Conservation (phyloP, 345 rosid species). For the Syzygium grande region DNA sequence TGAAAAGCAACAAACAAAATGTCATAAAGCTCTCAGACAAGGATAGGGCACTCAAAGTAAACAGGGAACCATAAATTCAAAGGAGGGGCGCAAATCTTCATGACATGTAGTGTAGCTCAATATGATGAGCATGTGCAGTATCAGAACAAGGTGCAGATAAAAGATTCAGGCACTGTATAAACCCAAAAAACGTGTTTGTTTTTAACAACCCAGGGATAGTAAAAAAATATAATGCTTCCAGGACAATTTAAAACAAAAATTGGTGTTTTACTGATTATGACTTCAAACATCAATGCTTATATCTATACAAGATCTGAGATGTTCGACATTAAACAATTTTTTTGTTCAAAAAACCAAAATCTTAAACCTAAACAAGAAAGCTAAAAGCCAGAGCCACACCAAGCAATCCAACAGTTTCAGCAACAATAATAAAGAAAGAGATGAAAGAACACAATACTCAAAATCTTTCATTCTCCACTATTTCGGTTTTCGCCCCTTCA, state of each 20-base stretch:
- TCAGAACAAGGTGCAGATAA: not conserved
- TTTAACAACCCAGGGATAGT: not conserved
- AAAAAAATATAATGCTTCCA: not conserved
- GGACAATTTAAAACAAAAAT: not conserved
- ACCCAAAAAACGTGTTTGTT: not conserved
- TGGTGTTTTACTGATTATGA: not conserved
- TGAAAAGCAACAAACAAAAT: slow-evolving; percentile 15
- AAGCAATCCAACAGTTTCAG: not conserved
- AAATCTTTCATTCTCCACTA: not conserved
- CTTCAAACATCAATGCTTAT: not conserved
- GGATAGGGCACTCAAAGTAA: too few species aligned
- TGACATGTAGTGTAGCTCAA: not conserved
- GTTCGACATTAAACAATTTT: not conserved
- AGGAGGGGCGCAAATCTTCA: not conserved
- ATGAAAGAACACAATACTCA: not conserved
- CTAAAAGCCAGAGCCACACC: not conserved
- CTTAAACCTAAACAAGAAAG: not conserved
- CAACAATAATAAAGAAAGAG: not conserved
- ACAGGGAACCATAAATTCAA: not conserved
- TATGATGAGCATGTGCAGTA: not conserved
- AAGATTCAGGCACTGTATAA: not conserved
- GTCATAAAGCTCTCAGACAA: not conserved
- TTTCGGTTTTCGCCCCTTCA: not conserved
- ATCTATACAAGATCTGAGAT: not conserved
- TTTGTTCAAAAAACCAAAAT: not conserved